These are phyloP conservation scores for Ceratorhiza oryzae-sativae DNA, from an alignment of 1,284 basidiomycete genomes.

Conservation along the genomic window DNA sequence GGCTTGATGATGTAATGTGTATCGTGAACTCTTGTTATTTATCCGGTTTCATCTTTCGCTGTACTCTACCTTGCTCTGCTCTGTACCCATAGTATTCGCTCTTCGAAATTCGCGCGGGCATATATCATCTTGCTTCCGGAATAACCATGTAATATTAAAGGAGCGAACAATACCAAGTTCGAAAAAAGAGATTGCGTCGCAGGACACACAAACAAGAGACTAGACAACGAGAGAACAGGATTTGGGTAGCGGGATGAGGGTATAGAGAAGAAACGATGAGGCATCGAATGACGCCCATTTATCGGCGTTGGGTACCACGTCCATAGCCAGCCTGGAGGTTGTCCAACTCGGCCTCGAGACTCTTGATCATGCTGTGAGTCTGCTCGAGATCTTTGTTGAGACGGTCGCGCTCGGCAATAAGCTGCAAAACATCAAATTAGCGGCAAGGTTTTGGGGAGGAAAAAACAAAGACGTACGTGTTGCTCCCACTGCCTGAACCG, in stretches of 20 bases:
- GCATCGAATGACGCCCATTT: not conserved
- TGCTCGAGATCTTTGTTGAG: slow-evolving; percentile 96
- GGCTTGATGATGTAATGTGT: not conserved
- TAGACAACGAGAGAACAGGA: slow-evolving; percentile 21
- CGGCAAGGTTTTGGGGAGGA: not conserved
- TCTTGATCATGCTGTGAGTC: slow-evolving; percentile 91
- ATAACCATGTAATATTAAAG: slow-evolving; percentile 28
- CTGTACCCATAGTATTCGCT: not conserved
- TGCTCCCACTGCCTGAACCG: slow-evolving; percentile 99
- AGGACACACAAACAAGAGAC: slow-evolving; percentile 4
- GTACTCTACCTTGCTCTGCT: not conserved
- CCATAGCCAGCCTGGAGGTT: slow-evolving; percentile 87
- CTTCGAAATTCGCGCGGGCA: not conserved
- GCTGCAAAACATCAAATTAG: slow-evolving; percentile 56
- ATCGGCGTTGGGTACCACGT: slow-evolving; percentile 67
- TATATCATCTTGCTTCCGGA: not conserved
- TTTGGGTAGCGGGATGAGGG: not conserved
- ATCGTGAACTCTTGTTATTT: not conserved
- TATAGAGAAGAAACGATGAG: slow-evolving; percentile 1
- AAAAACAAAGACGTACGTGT: slow-evolving; percentile 68
- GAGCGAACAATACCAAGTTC: slow-evolving; percentile 29
- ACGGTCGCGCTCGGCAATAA: slow-evolving; percentile 94
- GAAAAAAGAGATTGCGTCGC: slow-evolving; percentile 6
- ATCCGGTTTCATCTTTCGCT: not conserved
- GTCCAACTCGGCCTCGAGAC: slow-evolving; percentile 88